Conservation (phyloP, 1,139 yeast species). For the Williopsis jadinii region DNA sequence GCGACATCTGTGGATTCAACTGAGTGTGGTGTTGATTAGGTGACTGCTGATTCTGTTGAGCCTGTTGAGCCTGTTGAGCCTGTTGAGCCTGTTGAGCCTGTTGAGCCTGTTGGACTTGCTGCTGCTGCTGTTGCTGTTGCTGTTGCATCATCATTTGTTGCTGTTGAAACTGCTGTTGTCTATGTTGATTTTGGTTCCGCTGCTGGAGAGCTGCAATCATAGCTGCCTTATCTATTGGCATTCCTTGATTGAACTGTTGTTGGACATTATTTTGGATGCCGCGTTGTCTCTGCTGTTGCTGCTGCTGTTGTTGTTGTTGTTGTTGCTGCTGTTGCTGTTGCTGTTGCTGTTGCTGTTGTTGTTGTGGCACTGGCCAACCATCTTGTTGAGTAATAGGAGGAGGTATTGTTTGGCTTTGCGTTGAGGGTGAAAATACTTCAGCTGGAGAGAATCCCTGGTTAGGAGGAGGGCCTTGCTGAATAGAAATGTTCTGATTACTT, state of each 20-base stretch:
- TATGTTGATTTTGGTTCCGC: conserved; percentile 20
- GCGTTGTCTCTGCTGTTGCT: conserved; percentile 3
- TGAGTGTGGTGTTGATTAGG: not conserved
- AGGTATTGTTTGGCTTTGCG: conserved; percentile 12
- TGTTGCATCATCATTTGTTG: conserved; percentile 14
- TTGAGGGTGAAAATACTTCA: conserved; percentile 18
- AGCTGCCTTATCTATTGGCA: conserved; percentile 27
- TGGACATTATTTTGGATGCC: conserved; percentile 5
- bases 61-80: conserved; percentile 10
- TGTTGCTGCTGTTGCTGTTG: conserved; percentile 10
- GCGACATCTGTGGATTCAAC: conserved; percentile 1
- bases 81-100: conserved; percentile 5
- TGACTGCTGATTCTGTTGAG: conserved; percentile 11
- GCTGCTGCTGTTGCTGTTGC: conserved; percentile 15
- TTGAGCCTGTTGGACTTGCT: conserved; percentile 19
- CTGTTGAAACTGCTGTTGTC: conserved; percentile 16
- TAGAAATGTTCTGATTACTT: not conserved
- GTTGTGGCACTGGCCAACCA: conserved; percentile 2
- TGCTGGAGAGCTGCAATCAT: conserved; percentile 30
- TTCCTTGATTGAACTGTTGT: conserved; percentile 15
- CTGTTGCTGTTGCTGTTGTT: conserved; percentile 5
- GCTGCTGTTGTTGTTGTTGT: conserved; percentile 3
- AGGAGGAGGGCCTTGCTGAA: conserved; percentile 4
- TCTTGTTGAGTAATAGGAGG: not conserved
- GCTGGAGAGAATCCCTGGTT: conserved; percentile 20